Base-by-base conservation (phyloP, 1,284 basidiomycete genomes). In the Fomitopsis pinicola region DNA sequence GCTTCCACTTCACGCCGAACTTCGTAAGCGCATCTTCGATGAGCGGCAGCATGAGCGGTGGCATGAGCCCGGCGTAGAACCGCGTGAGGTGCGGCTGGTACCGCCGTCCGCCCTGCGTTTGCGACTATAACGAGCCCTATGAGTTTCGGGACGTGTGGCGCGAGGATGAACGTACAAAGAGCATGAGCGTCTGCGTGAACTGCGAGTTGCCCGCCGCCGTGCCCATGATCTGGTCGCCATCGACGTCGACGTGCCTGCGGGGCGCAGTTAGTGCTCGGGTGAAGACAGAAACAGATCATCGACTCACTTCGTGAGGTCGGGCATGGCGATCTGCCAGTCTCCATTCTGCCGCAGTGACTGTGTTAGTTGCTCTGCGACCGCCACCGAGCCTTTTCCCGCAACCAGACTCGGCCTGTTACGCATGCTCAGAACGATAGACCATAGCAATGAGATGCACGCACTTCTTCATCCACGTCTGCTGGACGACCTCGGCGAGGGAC, bases 391-490 rank as follows among this genome's bases (percentile, higher is more conserved):
- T 58, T 82, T 80, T 4, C 78, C 75, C 1, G 82, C 83, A 1
- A 95, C 77, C 69, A 93, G 90, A 69, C 89, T 92, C 22, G 84
- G 85, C 59, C 91, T 92, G 60, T 30, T 26, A 61, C 22, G 17
- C n/a, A 42, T 2, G 30, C 57, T 42, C 19, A 26, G 40, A 9
- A 42, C n/a, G 53, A 38, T 33, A 8, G 38, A 44, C 2, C 14
- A 6, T 9, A 26, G 26, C n/a, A 50, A 36, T n/a, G 42, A 10
- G 9, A n/a, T 1, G 22, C 59, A 68, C 78, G 60, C 72, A 89
- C 91, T 86, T 84, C 64, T 80, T 82, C 68, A 86, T 87, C 96
- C 96, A 98, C 0, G 87, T 85, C 73, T 97, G 92, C 5, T 76
- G 69, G 62, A 82, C 81, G 17, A 94, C 83, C 42, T 93, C 87